phyloP scores from a whole-genome alignment of 176 grass and related monocot species.

The Thalia dealbata region DNA sequence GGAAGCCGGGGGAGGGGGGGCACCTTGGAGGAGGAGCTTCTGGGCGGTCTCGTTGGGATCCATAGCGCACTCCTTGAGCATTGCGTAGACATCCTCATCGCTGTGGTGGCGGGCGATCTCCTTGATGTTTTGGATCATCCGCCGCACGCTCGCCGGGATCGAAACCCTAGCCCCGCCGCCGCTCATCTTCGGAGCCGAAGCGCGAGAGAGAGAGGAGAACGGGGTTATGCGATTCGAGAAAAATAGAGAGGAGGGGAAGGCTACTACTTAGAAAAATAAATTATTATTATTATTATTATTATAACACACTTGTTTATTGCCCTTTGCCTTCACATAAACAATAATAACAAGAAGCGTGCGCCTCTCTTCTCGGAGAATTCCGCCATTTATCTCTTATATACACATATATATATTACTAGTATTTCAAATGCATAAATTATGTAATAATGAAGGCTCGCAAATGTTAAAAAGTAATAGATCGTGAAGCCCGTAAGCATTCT shows the following conservation, averaged over 20 bases:
- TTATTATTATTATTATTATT: too few relatives aligned
- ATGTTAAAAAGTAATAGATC: too few relatives aligned
- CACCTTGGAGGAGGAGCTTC: conserved; percentile 86
- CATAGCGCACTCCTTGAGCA: conserved; percentile 88
- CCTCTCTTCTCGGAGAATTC: too few relatives aligned
- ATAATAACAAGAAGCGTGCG: too few relatives aligned
- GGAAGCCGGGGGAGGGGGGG: background rate
- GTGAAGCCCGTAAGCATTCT: too few relatives aligned
- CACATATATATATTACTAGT: too few relatives aligned
- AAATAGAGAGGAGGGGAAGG: background rate
- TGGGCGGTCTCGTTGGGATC: conserved; percentile 90
- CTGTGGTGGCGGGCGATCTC: conserved; percentile 81
- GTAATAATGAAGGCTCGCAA: too few relatives aligned
- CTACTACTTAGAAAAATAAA: background rate
- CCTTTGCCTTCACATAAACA: too few relatives aligned
- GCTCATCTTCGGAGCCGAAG: conserved; percentile 13
- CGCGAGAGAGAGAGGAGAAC: background rate
- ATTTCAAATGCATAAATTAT: too few relatives aligned
- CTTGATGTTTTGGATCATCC: conserved; percentile 72
- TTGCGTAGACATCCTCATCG: conserved; percentile 91
- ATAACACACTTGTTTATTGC: too few relatives aligned
- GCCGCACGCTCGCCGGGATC: conserved; percentile 53
- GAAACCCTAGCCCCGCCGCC: conserved; percentile 20
- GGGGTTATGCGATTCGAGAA: background rate
- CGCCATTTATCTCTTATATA: too few relatives aligned